These are phyloP conservation scores for Lasiosphaeria ovina DNA, from an alignment of 495 filamentous ascomycete genomes.

Conservation along the genomic window DNA sequence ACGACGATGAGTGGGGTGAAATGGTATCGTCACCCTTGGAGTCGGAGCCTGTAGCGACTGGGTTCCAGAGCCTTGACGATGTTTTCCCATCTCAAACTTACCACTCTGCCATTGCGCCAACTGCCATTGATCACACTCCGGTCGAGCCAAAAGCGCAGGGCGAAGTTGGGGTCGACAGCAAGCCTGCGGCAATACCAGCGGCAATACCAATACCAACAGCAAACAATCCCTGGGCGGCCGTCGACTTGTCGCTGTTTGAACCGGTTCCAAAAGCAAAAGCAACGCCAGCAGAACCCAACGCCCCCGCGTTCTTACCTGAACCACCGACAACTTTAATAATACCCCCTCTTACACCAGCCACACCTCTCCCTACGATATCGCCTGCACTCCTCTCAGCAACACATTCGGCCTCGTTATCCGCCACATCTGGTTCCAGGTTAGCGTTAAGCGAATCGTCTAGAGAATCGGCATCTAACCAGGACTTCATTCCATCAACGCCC, in stretches of 20 bases:
- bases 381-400: no score
- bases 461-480: neutral
- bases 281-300: neutral
- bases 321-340: neutral
- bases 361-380: no score
- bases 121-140: neutral
- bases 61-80: conserved; percentile 11
- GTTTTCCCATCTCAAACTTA: conserved; percentile 8
- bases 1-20: conserved; percentile 56
- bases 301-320: neutral
- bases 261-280: conserved; percentile 10
- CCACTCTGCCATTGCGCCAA: neutral
- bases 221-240: conserved; percentile 34
- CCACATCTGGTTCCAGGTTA: no score
- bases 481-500: conserved; percentile 10
- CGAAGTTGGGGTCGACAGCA: neutral
- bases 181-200: neutral
- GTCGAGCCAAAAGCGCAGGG: neutral
- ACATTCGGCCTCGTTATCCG: no score
- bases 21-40: conserved; percentile 50
- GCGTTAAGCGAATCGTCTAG: neutral
- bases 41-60: conserved; percentile 14
- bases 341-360: neutral
- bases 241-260: conserved; percentile 42
- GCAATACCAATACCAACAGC: neutral